Conservation (phyloP, 495 filamentous ascomycete species). For the Xylaria castorea region DNA sequence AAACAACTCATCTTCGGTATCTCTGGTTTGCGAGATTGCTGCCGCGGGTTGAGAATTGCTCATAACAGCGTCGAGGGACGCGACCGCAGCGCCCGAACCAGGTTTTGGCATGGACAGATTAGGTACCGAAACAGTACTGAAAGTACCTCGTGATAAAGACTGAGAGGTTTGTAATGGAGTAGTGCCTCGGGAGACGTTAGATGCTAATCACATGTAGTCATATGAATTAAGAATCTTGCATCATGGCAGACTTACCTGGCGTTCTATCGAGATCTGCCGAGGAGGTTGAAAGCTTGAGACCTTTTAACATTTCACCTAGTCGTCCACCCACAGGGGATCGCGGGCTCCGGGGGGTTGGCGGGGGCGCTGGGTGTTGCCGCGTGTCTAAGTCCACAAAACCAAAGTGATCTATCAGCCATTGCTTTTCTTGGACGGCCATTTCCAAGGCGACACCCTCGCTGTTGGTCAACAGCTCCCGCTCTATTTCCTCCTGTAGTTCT, state of each 20-base stretch:
- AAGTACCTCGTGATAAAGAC: slow-evolving; percentile 51
- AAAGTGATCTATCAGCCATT: slow-evolving; percentile 83
- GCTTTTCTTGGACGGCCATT: slow-evolving; percentile 80
- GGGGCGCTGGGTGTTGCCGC: slow-evolving; percentile 37
- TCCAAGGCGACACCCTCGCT: slow-evolving; percentile 77
- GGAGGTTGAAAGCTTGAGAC: slow-evolving; percentile 76
- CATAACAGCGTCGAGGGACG: slow-evolving; percentile 56
- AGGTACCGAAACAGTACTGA: slow-evolving; percentile 42
- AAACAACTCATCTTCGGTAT: slow-evolving; percentile 76
- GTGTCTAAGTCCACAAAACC: slow-evolving; percentile 55
- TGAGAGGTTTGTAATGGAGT: slow-evolving; percentile 15
- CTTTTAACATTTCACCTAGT: slow-evolving; percentile 76
- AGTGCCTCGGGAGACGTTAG: slow-evolving; percentile 10
- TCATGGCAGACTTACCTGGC: slow-evolving; percentile 27
- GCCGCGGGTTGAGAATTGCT: slow-evolving; percentile 42
- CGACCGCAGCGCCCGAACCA: slow-evolving; percentile 43
- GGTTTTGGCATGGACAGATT: slow-evolving; percentile 52
- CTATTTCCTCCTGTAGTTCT: slow-evolving; percentile 75
- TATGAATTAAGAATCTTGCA: not conserved
- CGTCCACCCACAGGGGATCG: slow-evolving; percentile 68
- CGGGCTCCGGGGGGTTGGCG: slow-evolving; percentile 53
- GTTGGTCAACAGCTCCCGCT: slow-evolving; percentile 65
- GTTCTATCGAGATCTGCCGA: slow-evolving; percentile 61
- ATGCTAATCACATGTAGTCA: not conserved
- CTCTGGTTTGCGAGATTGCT: slow-evolving; percentile 42